Evolutionary conservation across 345 rosid species (phyloP).

Genomic region (Jatropha curcas): DNA sequence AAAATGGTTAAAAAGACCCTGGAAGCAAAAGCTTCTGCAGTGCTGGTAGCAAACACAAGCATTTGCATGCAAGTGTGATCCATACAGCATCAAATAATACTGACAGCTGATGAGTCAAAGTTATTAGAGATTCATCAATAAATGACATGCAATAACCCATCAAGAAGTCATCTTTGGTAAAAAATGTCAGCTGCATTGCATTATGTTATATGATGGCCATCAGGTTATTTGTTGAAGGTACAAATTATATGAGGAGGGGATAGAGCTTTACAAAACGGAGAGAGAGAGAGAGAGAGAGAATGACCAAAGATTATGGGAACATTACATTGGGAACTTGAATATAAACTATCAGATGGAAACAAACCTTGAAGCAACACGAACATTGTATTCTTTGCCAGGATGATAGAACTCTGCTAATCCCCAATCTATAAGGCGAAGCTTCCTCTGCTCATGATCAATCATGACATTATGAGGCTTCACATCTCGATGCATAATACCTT

Average conservation of each 20-base stretch:
- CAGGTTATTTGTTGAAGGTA: background rate
- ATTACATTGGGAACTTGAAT: background rate
- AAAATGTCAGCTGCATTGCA: background rate
- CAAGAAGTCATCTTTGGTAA: background rate
- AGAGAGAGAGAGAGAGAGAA: background rate
- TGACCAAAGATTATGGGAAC: background rate
- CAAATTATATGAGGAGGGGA: background rate
- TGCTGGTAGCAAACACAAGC: background rate
- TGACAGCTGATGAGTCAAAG: no score
- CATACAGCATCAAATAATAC: background rate
- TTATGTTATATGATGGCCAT: background rate
- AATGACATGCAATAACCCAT: background rate
- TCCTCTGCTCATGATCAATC: slow-evolving; percentile 97
- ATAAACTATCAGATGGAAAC: background rate
- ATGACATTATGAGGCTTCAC: slow-evolving; percentile 99
- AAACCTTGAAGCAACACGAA: slow-evolving; percentile 97
- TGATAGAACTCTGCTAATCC: slow-evolving; percentile 98
- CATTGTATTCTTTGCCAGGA: slow-evolving; percentile 95
- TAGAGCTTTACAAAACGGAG: background rate
- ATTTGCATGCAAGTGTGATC: background rate
- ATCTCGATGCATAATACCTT: slow-evolving; percentile 99
- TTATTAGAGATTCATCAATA: no score
- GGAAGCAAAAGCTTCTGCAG: background rate
- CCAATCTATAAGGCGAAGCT: slow-evolving; percentile 97
- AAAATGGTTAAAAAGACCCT: background rate